Evolutionary conservation across 768 basidiomycete species (phyloP).

Genomic region (Amanita molliuscula): DNA sequence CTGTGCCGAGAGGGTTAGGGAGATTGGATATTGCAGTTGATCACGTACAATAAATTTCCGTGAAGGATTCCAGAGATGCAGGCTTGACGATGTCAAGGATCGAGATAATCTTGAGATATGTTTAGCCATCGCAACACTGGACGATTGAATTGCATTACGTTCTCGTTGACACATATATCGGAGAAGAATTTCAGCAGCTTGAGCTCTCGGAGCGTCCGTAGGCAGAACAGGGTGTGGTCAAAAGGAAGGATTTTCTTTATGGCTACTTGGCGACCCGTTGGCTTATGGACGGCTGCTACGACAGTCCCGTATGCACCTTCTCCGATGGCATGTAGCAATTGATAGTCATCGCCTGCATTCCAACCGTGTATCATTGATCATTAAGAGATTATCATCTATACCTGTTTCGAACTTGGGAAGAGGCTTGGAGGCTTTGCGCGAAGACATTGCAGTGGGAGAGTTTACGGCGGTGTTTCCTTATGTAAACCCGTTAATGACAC

Average conservation of each 20-base stretch:
- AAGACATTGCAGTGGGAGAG: background rate
- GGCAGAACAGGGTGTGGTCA: slow-evolving; percentile 89
- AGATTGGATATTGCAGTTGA: background rate
- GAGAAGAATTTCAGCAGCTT: slow-evolving; percentile 81
- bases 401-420: slow-evolving; percentile 5
- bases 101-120: slow-evolving; percentile 65
- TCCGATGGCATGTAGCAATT: slow-evolving; percentile 76
- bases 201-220: slow-evolving; percentile 79
- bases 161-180: background rate
- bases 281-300: slow-evolving; percentile 69
- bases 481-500: background rate
- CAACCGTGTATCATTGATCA: slow-evolving; percentile 19
- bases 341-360: slow-evolving; percentile 40
- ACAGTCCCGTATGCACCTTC: slow-evolving; percentile 96
- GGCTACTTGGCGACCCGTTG: slow-evolving; percentile 78
- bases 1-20: background rate
- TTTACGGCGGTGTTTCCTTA: background rate
- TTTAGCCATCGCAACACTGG: background rate
- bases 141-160: background rate
- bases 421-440: slow-evolving; percentile 2
- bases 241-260: slow-evolving; percentile 96
- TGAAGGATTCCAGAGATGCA: slow-evolving; percentile 63
- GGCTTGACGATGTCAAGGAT: slow-evolving; percentile 93
- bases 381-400: slow-evolving; percentile 12
- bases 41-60: slow-evolving; percentile 55